phyloP scores from a whole-genome alignment of 805 yeast genomes.

The Danielia oregonensis region DNA sequence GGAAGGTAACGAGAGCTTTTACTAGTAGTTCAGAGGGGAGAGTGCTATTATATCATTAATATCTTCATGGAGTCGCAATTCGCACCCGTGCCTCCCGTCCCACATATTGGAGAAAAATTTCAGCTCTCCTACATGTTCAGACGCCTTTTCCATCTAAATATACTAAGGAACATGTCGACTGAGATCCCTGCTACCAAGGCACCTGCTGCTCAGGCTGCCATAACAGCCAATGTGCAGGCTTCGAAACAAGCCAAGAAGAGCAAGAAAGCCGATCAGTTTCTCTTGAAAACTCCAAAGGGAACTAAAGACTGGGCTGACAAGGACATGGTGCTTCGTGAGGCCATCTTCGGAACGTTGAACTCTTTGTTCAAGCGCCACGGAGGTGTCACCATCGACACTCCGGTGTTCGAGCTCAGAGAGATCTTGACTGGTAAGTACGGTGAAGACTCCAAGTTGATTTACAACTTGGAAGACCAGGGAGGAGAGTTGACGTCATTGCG shows the following conservation, averaged over 20 bases:
- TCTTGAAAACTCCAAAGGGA: conserved; percentile 94
- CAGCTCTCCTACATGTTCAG: conserved; percentile 13
- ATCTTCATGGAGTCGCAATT: neutral
- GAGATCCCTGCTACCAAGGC: conserved; percentile 10
- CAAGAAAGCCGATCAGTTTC: conserved; percentile 55
- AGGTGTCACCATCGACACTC: conserved; percentile 97
- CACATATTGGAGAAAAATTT: conserved; percentile 2
- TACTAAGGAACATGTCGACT: conserved; percentile 20
- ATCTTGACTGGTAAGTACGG: conserved; percentile 97
- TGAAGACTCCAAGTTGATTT: conserved; percentile 95
- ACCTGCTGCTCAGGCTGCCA: conserved; percentile 6
- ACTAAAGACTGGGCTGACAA: conserved; percentile 98
- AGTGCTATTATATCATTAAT: too few relatives aligned
- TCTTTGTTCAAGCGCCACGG: conserved; percentile 89
- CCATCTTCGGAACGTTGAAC: conserved; percentile 71
- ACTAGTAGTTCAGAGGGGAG: neutral
- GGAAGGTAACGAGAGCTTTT: neutral
- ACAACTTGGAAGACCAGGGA: conserved; percentile 97
- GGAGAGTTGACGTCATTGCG: conserved; percentile 95
- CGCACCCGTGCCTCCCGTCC: conserved; percentile 1
- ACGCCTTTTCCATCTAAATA: conserved; percentile 12
- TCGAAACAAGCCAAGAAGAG: conserved; percentile 26
- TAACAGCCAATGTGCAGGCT: conserved; percentile 3
- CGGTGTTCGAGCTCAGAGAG: conserved; percentile 94
- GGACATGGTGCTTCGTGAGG: conserved; percentile 94